Conservation (phyloP, 805 yeast genomes). For the Metschnikowia picachoensis region DNA sequence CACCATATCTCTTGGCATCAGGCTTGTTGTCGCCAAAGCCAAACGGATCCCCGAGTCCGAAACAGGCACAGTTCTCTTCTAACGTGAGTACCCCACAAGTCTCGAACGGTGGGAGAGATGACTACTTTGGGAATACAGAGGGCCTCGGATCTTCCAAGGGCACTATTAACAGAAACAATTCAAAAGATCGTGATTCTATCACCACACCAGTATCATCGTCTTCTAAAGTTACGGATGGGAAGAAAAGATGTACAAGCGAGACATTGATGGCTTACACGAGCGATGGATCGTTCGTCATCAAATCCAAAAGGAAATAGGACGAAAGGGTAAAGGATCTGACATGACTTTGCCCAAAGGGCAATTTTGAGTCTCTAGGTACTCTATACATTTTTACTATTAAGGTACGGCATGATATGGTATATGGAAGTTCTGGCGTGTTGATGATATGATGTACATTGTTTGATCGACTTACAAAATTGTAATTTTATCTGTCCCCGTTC, state of each 20-base stretch:
- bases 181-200: not conserved
- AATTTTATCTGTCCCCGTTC: no score
- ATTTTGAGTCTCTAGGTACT: no score
- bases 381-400: no score
- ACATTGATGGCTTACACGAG: constrained; percentile 40
- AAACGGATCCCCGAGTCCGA: constrained; percentile 9
- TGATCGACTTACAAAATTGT: no score
- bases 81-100: constrained; percentile 9
- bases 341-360: not conserved
- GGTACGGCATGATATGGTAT: no score
- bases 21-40: constrained; percentile 53
- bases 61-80: constrained; percentile 1
- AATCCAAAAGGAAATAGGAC: constrained; percentile 23
- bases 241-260: constrained; percentile 17
- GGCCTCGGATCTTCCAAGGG: constrained; percentile 4
- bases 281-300: constrained; percentile 38
- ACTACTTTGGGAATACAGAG: constrained; percentile 12
- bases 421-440: no score
- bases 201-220: constrained; percentile 4
- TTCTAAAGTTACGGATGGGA: not conserved
- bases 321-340: not conserved
- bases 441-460: no score
- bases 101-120: constrained; percentile 3
- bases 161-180: constrained; percentile 2
- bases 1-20: constrained; percentile 66